A percentile compares a stretch with the other conserved stretches of the same genome.
Evolutionary conservation across 2,329 filamentous ascomycete species (phyloP).

Genomic region (Ceratocystis colombiana): DNA sequence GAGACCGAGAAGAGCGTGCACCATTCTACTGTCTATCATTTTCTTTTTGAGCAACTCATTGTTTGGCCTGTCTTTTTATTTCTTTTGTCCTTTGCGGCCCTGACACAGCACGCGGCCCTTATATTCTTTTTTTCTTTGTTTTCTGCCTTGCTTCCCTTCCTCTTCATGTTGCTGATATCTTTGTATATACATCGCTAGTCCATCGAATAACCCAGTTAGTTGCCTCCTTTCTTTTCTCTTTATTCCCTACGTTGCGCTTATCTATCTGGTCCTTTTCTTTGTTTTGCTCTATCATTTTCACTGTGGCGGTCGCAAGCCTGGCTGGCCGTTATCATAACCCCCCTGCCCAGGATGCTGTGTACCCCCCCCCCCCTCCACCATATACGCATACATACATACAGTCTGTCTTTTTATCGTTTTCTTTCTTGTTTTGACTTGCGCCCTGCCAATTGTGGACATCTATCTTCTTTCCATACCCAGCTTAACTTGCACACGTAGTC

Average conservation of each 20-base stretch:
- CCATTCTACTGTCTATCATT: background rate
- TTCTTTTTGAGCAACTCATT: conserved; percentile 8
- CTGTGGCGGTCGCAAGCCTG: background rate
- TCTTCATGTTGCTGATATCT: background rate
- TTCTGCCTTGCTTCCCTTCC: background rate
- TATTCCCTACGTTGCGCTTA: background rate
- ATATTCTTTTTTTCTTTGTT: background rate
- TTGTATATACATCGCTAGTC: background rate
- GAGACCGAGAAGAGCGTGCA: background rate
- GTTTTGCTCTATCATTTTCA: background rate
- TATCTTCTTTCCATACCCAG: no score
- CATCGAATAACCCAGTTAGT: background rate
- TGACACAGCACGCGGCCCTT: no score
- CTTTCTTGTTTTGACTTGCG: background rate
- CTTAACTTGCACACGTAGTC: no score
- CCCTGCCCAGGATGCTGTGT: no score
- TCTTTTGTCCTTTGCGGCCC: background rate
- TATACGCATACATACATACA: conserved; percentile 2
- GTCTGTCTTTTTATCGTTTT: background rate
- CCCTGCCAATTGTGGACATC: no score
- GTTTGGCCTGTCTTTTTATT: background rate
- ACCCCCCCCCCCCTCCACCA: no score
- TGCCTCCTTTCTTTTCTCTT: conserved; percentile 1
- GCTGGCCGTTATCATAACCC: background rate
- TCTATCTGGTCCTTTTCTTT: background rate